These are phyloP conservation scores for Pleomassaria siparia DNA, from an alignment of 2,329 filamentous ascomycete species.

Conservation along the genomic window DNA sequence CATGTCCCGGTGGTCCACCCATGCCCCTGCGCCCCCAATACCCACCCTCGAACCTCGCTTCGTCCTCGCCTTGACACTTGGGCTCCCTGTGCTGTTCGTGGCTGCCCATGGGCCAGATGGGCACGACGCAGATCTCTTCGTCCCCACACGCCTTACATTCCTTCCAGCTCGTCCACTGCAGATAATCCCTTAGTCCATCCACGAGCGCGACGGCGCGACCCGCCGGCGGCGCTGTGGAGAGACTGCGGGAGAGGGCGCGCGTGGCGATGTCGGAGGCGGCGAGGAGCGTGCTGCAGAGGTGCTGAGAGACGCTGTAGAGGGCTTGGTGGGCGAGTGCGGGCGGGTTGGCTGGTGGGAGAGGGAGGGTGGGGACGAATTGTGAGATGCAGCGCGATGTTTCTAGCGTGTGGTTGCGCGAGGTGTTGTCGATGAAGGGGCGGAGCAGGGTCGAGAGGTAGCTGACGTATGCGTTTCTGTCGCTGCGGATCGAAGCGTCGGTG, in stretches of 20 bases:
- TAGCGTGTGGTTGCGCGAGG: conserved; percentile 36
- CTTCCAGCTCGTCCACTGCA: conserved; percentile 65
- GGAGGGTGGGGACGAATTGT: conserved; percentile 42
- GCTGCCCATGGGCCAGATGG: conserved; percentile 64
- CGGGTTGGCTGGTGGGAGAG: conserved; percentile 13
- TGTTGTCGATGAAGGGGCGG: conserved; percentile 43
- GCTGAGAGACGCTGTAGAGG: conserved; percentile 29
- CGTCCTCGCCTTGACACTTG: conserved; percentile 36
- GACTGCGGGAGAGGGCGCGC: conserved; percentile 7
- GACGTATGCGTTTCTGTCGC: conserved; percentile 21
- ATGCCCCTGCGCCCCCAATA: conserved; percentile 24
- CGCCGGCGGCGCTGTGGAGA: conserved; percentile 9
- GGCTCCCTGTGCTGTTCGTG: conserved; percentile 57
- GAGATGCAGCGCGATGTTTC: conserved; percentile 52
- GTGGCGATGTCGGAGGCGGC: conserved; percentile 20
- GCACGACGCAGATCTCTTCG: conserved; percentile 62
- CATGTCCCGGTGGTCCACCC: not conserved
- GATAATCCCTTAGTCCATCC: conserved; percentile 48
- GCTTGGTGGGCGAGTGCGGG: conserved; percentile 33
- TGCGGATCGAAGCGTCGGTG: conserved; percentile 17
- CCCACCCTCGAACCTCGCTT: conserved; percentile 12
- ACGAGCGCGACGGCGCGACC: conserved; percentile 36
- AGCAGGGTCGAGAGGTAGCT: conserved; percentile 31
- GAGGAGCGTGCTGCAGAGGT: conserved; percentile 40
- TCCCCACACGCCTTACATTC: conserved; percentile 55